These are phyloP conservation scores for Zarea fungicola DNA, from an alignment of 2,329 filamentous ascomycete genomes.

Conservation along the genomic window DNA sequence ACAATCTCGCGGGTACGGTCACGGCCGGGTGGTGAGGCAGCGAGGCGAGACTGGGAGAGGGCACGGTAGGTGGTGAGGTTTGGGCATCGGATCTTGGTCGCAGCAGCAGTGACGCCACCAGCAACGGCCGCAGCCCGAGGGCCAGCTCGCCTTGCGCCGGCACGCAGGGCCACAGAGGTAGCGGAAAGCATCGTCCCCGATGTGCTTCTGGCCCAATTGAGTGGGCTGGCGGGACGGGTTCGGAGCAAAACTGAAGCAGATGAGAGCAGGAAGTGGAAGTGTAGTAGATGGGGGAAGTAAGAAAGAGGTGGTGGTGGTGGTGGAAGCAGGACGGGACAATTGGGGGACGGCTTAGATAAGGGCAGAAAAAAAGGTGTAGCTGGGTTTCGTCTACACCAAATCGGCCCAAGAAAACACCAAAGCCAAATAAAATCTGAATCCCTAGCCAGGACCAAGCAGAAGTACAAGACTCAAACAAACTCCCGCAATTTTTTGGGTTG, in stretches of 20 bases:
- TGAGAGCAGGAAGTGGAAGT: not conserved
- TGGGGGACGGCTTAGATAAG: too few species aligned
- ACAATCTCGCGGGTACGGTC: conserved; percentile 33
- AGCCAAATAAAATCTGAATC: too few species aligned
- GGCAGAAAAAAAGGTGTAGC: too few species aligned
- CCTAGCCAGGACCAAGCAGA: too few species aligned
- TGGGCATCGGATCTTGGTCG: conserved; percentile 20
- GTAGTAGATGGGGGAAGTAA: not conserved
- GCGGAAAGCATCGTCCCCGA: conserved; percentile 36
- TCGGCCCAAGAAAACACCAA: too few species aligned
- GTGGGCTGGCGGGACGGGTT: too few species aligned
- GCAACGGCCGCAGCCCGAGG: conserved; percentile 23
- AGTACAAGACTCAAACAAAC: too few species aligned
- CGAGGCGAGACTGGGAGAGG: conserved; percentile 10
- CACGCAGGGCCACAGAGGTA: conserved; percentile 37
- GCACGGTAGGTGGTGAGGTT: conserved; percentile 20
- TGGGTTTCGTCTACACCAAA: too few species aligned
- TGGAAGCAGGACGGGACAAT: too few species aligned
- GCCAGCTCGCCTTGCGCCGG: conserved; percentile 37
- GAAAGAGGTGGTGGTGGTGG: too few species aligned
- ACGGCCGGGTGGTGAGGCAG: conserved; percentile 16
- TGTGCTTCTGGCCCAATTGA: conserved; percentile 20
- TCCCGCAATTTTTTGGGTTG: conserved; percentile 1
- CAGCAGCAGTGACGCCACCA: conserved; percentile 19
- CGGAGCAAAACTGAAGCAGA: too few species aligned